Base-by-base conservation (phyloP, 192 early-diverging fungal genomes). In the Coemansia aciculifera region DNA sequence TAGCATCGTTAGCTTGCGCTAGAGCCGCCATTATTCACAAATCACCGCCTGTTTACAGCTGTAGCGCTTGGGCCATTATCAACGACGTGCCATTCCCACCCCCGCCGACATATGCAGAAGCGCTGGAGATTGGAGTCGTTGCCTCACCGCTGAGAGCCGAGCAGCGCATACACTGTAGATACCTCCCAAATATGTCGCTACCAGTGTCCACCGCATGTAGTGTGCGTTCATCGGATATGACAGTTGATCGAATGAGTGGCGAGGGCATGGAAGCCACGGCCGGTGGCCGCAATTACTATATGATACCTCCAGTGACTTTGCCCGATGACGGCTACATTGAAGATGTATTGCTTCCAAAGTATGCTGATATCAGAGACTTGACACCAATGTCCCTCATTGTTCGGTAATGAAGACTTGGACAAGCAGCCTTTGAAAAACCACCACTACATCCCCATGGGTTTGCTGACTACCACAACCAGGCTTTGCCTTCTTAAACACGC, bases 41-140 rank as follows among this genome's bases (percentile, higher is more conserved):
- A 10, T 15, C 62, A n/a, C 79, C 74, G 37, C 79, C 78, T 2
- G 17, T 23, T 17, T 82, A 82, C 56, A 60, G 49, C 19, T 74
- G 79, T 46, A 74, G 79, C 11, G 79, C 79, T 21, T 82, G 79
- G 79, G 67, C 71, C 13, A 82, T 77, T 31, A 82, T 82, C 63
- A 82, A 68, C 66, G 79, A 82, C 32, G 71, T 82, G 23, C 79
- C 79, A n/a, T 82, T 68, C 42, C 79, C 79, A 27, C 68, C 74
- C 24, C 79, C 79, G 15, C 79, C 79, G 0, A 68, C 71, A 13
- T 82, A 82, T 59, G 71, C 73, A 9, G 79, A 82, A 44, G 74
- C 79, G 0, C 49, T 82, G 40, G 79, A 82, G 46, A 82, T 82
- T 21, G 79, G 79, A 27, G 74, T 82, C 1, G 68, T 82, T 29